Percentiles rank a stretch among this genome's conserved stretches.
Evolutionary conservation across 495 filamentous ascomycete genomes (phyloP).

Genomic region (Tricharina praecox): DNA sequence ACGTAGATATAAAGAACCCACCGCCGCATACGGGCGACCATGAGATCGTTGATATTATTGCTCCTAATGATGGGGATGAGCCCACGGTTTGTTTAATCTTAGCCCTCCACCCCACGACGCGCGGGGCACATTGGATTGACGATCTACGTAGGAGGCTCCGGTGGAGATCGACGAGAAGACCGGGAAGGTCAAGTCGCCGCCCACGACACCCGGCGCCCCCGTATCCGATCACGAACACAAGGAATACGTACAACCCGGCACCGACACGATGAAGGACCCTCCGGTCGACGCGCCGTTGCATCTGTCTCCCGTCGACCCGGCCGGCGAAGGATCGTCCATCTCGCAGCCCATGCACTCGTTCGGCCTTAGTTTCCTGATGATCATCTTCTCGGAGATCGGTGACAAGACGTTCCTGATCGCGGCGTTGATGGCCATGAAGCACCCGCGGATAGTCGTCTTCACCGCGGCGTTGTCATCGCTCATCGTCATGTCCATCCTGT

Average conservation of each 20-base stretch:
- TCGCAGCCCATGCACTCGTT: conserved; percentile 83
- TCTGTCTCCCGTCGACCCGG: conserved; percentile 24
- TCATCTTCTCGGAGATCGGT: conserved; percentile 89
- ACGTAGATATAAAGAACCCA: conserved; percentile 50
- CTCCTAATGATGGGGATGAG: conserved; percentile 18
- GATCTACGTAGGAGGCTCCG: not conserved
- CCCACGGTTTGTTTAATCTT: conserved; percentile 12
- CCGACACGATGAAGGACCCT: conserved; percentile 32
- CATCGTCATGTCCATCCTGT: conserved; percentile 89
- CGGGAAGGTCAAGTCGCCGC: not conserved
- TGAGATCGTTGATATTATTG: conserved; percentile 23
- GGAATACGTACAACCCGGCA: conserved; percentile 22
- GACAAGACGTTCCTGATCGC: conserved; percentile 98
- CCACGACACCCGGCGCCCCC: conserved; percentile 2
- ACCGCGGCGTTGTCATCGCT: conserved; percentile 81
- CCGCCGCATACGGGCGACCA: conserved; percentile 26
- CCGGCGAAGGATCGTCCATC: conserved; percentile 38
- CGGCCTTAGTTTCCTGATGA: conserved; percentile 86
- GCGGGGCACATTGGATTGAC: not conserved
- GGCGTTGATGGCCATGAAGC: conserved; percentile 97
- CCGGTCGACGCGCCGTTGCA: conserved; percentile 30
- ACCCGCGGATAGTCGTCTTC: conserved; percentile 83
- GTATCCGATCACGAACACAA: conserved; percentile 22
- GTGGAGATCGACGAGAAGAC: not conserved
- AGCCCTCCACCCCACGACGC: too few relatives aligned